Percentiles rank a stretch among this genome's conserved stretches.
Evolutionary conservation across 75 land plant genomes (phyloP).

Genomic region (Pseudotsuga menziesii): DNA sequence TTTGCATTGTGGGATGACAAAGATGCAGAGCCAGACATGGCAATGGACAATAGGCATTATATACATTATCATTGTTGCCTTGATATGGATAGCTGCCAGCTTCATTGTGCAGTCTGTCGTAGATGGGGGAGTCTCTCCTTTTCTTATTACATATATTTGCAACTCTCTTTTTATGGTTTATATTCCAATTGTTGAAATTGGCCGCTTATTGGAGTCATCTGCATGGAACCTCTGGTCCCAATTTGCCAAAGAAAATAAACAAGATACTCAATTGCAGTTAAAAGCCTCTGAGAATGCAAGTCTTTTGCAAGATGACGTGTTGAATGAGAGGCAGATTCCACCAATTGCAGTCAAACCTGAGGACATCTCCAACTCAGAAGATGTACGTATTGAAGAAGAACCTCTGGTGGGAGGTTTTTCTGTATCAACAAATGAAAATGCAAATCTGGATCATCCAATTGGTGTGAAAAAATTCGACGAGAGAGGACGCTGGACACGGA

Average conservation of each 20-base stretch:
- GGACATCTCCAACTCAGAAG: not conserved
- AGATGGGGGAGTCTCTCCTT: slow-evolving; percentile 88
- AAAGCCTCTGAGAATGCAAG: slow-evolving; percentile 27
- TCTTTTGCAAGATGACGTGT: slow-evolving; percentile 27
- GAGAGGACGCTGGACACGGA: slow-evolving; percentile 73
- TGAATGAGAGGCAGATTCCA: not conserved
- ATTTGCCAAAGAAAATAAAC: slow-evolving; percentile 3
- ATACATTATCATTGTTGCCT: slow-evolving; percentile 80
- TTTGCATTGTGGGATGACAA: not conserved
- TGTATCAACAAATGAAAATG: slow-evolving; percentile 3
- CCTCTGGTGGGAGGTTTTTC: not conserved
- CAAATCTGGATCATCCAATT: slow-evolving; percentile 2
- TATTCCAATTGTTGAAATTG: slow-evolving; percentile 75
- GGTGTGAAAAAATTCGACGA: slow-evolving; percentile 19
- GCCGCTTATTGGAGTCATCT: slow-evolving; percentile 35
- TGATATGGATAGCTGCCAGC: slow-evolving; percentile 97
- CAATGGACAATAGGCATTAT: slow-evolving; percentile 75
- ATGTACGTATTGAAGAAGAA: not conserved
- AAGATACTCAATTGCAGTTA: slow-evolving; percentile 3
- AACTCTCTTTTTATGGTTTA: slow-evolving; percentile 84
- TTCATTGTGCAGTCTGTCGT: slow-evolving; percentile 94
- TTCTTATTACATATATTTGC: slow-evolving; percentile 89
- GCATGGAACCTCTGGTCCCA: slow-evolving; percentile 29
- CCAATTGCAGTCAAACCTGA: slow-evolving; percentile 6
- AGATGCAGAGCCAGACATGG: slow-evolving; percentile 40